Evolutionary conservation across 495 filamentous ascomycete genomes (phyloP), one percentile per base, ranked within the genome.

Genomic region (Sabuloglossum arenarium): DNA sequence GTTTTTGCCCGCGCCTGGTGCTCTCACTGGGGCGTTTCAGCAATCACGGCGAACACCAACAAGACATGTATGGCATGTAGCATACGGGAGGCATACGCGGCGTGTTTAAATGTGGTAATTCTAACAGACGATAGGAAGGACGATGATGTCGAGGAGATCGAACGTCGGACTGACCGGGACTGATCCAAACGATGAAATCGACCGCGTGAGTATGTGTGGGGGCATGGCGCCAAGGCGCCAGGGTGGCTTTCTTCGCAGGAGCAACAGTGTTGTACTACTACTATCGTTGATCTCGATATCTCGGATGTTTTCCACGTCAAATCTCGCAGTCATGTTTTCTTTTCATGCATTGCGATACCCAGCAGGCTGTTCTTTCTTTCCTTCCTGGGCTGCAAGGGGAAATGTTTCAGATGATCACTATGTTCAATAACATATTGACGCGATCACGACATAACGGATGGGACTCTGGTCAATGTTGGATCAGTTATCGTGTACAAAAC

Each of bases 1-100:
- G 82, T 86, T 14, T 72, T 86, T 61, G 80, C 80, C 1, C 68
- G 82, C 52, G 82, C 82, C 45, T 85, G 82, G 82, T 85, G 80
- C 60, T 70, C 77, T 59, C 79, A 81, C 58, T 81, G 79, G 75
- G 82, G 82, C 23, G 64, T 84, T 55, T 76, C 72, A 46, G 81
- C 81, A 0, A 65, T 86, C 21, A 75, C 84, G 31, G 80, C 80
- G 24, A 78, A 85, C 66, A 61, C 82, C 51, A 69, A 74, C 50
- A 71, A 67, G 68, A 85, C 81, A n/a, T 86, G 81, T 64, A 75
- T 84, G 71, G 74, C 79, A 21, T 86, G 82, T 62, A 78, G 79
- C 30, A 77, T 86, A 46, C 69, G 82, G 39, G 80, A 82, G 65
- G 81, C 82, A 21, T 85, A 83, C 62, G 82, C 82, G 16, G 80